Evolutionary conservation across 202 grass and related monocot species (phyloP).

Genomic region (Schoenoplectus triqueter): DNA sequence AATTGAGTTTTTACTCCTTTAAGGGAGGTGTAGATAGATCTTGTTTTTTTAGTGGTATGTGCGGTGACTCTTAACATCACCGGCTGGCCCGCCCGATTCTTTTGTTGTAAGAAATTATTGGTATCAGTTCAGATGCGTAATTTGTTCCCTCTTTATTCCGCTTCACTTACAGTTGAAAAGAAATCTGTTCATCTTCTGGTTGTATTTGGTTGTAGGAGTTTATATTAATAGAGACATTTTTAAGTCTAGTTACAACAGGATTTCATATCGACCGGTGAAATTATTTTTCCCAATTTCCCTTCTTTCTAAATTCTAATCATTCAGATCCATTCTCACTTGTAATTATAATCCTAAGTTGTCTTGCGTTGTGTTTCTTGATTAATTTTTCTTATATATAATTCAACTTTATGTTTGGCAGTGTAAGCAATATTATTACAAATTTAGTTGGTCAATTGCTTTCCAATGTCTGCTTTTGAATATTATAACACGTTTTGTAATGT

Average conservation of each 20-base stretch:
- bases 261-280: slow-evolving; percentile 27
- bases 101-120: slow-evolving; percentile 48
- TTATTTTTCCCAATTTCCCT: neutral
- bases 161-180: slow-evolving; percentile 22
- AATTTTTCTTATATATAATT: neutral
- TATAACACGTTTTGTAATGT: too few relatives aligned
- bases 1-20: slow-evolving; percentile 34
- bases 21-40: slow-evolving; percentile 42
- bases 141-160: slow-evolving; percentile 22
- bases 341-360: slow-evolving; percentile 7
- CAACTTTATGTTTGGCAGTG: neutral
- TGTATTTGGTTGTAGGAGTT: slow-evolving; percentile 25
- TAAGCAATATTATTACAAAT: neutral
- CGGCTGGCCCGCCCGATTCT: slow-evolving; percentile 30
- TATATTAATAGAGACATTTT: slow-evolving; percentile 40
- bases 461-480: neutral
- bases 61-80: slow-evolving; percentile 31
- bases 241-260: slow-evolving; percentile 21
- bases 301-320: neutral
- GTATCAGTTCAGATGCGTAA: slow-evolving; percentile 40
- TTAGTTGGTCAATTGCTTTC: neutral
- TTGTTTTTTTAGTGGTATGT: slow-evolving; percentile 30
- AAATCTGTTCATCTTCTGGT: slow-evolving; percentile 13
- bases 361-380: neutral
- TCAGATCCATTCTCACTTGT: neutral